Percentiles rank a stretch among this genome's conserved stretches.
Conservation (phyloP, 768 basidiomycete genomes). For the Boletus fagicola region DNA sequence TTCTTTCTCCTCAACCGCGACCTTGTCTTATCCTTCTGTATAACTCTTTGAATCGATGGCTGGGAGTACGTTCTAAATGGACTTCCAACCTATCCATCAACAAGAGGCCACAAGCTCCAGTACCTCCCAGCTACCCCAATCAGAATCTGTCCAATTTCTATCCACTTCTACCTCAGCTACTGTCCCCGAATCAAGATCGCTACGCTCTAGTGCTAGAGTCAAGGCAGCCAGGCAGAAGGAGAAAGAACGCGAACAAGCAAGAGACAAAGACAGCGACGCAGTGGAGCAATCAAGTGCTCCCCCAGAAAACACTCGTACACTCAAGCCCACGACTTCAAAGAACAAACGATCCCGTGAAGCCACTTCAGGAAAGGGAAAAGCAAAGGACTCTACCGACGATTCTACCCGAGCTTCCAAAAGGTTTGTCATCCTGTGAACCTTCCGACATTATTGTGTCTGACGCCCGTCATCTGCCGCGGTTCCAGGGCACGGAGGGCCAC, state of each 20-base stretch:
- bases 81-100: conserved; percentile 73
- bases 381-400: conserved; percentile 57
- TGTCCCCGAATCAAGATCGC: conserved; percentile 51
- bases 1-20: conserved; percentile 27
- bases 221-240: conserved; percentile 74
- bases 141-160: conserved; percentile 36
- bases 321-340: conserved; percentile 39
- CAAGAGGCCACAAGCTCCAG: conserved; percentile 71
- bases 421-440: conserved; percentile 45
- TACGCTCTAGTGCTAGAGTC: conserved; percentile 74
- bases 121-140: conserved; percentile 42
- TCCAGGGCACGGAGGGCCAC: conserved; percentile 61
- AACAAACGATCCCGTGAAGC: conserved; percentile 53
- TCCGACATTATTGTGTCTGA: conserved; percentile 24
- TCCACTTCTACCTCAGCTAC: conserved; percentile 35
- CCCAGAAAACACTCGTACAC: conserved; percentile 45
- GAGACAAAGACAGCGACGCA: conserved; percentile 52
- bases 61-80: conserved; percentile 88
- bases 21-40: conserved; percentile 23
- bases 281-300: conserved; percentile 40
- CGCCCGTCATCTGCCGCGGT: conserved; percentile 33
- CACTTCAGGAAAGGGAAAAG: conserved; percentile 57
- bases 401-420: conserved; percentile 55
- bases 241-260: conserved; percentile 51
- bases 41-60: conserved; percentile 64